These are phyloP conservation scores for Oemleria cerasiformis DNA, from an alignment of 306 rosid species.

Conservation along the genomic window DNA sequence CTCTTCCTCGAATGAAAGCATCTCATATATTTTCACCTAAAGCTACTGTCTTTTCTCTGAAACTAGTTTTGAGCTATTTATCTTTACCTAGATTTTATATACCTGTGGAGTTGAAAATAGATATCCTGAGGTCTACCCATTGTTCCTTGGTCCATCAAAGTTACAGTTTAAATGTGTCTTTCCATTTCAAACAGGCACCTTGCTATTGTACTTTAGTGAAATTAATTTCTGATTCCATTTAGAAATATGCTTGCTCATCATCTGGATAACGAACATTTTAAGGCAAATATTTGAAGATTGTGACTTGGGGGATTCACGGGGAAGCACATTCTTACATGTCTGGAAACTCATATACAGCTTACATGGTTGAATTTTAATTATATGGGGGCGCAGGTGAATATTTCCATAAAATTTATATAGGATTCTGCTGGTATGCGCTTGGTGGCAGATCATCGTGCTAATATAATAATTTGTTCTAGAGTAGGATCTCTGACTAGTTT, in stretches of 20 bases:
- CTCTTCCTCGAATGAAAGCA: neutral
- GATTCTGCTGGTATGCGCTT: constrained; percentile 6
- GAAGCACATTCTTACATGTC: constrained; percentile 1
- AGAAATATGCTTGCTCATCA: neutral
- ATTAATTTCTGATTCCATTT: neutral
- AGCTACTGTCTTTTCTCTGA: neutral
- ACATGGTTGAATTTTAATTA: constrained; percentile 11
- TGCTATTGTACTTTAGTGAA: neutral
- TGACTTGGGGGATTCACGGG: neutral
- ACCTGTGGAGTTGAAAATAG: neutral
- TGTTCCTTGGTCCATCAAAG: neutral
- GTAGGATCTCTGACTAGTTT: constrained; percentile 14
- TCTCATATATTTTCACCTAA: neutral
- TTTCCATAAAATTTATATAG: neutral
- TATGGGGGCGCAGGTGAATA: neutral
- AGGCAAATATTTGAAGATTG: neutral
- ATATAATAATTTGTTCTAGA: neutral
- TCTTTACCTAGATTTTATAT: neutral
- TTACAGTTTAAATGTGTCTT: neutral
- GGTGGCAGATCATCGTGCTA: constrained; percentile 5
- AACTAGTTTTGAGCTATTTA: neutral
- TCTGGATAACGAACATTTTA: neutral
- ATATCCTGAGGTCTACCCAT: neutral
- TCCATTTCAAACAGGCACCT: constrained; percentile 5
- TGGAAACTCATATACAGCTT: neutral